Percentiles rank a stretch among this genome's conserved stretches.
Evolutionary conservation across 495 filamentous ascomycete species (phyloP).

Genomic region (Penicillium samsonianum): DNA sequence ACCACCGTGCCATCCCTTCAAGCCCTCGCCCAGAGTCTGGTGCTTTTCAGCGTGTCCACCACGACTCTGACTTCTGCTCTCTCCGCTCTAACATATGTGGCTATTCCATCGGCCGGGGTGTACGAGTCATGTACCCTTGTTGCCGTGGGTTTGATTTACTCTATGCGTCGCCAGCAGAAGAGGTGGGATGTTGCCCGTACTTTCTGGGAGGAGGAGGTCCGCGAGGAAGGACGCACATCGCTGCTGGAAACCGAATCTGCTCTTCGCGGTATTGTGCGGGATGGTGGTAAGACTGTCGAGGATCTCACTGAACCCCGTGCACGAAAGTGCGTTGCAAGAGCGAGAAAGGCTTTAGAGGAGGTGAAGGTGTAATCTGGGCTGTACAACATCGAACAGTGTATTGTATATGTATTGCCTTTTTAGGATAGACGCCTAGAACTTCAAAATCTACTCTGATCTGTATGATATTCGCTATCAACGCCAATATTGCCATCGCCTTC

Average conservation of each 20-base stretch:
- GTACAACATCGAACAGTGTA: slow-evolving; percentile 1
- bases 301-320: slow-evolving; percentile 46
- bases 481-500: not conserved
- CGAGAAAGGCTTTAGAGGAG: slow-evolving; percentile 56
- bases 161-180: slow-evolving; percentile 71
- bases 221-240: slow-evolving; percentile 76
- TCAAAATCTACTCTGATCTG: slow-evolving; percentile 30
- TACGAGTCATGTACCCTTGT: slow-evolving; percentile 83
- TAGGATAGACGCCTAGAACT: slow-evolving; percentile 24
- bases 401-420: slow-evolving; percentile 27
- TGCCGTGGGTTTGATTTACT: slow-evolving; percentile 73
- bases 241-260: slow-evolving; percentile 68
- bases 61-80: slow-evolving; percentile 63
- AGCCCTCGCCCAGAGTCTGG: slow-evolving; percentile 73
- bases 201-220: slow-evolving; percentile 74
- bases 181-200: slow-evolving; percentile 71
- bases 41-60: slow-evolving; percentile 71
- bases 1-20: slow-evolving; percentile 74
- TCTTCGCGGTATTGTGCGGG: slow-evolving; percentile 57
- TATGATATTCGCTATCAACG: slow-evolving; percentile 3
- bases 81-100: slow-evolving; percentile 68
- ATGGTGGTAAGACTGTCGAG: slow-evolving; percentile 40
- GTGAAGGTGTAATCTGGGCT: slow-evolving; percentile 26
- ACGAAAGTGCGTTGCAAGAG: slow-evolving; percentile 53
- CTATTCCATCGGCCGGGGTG: slow-evolving; percentile 51